Percentiles rank a stretch among this genome's conserved stretches.
phyloP scores from a whole-genome alignment of 306 rosid species.

The Quercus engelmannii region DNA sequence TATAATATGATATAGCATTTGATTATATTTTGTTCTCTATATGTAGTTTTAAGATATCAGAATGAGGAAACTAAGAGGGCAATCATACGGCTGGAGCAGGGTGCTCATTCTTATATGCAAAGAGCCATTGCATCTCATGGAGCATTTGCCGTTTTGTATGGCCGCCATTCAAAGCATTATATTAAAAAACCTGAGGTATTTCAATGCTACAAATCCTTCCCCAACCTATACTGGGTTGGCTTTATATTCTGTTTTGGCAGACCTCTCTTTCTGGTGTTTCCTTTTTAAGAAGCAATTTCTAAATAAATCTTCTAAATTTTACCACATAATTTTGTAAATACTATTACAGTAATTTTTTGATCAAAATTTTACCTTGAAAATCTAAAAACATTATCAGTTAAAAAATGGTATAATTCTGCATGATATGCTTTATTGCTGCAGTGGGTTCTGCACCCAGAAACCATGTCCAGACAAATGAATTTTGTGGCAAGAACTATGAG shows the following conservation, averaged over 20 bases:
- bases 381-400: not conserved
- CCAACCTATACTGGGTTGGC: not conserved
- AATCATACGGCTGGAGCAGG: conserved; percentile 83
- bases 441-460: not conserved
- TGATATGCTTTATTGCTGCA: not conserved
- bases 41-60: conserved; percentile 67
- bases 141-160: conserved; percentile 82
- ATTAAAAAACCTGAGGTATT: conserved; percentile 88
- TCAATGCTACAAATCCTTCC: conserved; percentile 2
- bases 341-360: not conserved
- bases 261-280: not conserved
- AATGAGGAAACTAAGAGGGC: conserved; percentile 63
- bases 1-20: conserved; percentile 1
- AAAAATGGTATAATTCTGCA: not conserved
- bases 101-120: conserved; percentile 62
- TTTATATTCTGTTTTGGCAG: not conserved
- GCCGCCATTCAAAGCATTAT: conserved; percentile 71
- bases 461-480: conserved; percentile 5
- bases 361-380: not conserved
- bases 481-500: not conserved
- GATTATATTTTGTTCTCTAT: conserved; percentile 17
- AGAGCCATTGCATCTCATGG: conserved; percentile 82
- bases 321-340: not conserved
- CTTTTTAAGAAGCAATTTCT: not conserved
- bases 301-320: not conserved